phyloP scores from a whole-genome alignment of 441 rosid species.

The Adansonia grandidieri region DNA sequence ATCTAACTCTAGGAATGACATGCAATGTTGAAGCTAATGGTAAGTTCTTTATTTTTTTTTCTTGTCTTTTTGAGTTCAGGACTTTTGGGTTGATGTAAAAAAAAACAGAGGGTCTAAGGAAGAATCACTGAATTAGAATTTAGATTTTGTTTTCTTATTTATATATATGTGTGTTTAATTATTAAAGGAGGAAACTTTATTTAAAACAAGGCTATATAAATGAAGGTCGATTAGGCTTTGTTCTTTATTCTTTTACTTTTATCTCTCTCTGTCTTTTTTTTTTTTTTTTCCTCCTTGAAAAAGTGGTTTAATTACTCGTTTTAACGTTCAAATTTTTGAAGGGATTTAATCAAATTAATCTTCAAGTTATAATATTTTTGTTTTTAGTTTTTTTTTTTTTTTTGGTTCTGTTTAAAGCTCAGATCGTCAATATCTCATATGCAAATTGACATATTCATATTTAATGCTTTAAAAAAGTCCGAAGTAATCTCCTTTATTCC shows the following conservation, averaged over 20 bases:
- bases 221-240: too few species aligned
- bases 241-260: too few species aligned
- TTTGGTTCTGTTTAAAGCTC: conserved; percentile 27
- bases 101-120: not conserved
- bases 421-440: not conserved
- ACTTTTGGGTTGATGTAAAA: conserved; percentile 1
- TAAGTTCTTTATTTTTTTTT: conserved; percentile 7
- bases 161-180: not conserved
- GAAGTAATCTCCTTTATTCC: conserved; percentile 6
- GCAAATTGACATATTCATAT: conserved; percentile 38
- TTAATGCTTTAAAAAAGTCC: not conserved
- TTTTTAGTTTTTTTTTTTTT: not conserved
- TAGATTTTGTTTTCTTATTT: not conserved
- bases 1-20: conserved; percentile 66
- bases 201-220: too few species aligned
- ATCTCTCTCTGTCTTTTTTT: not conserved
- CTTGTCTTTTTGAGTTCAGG: not conserved
- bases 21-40: conserved; percentile 45
- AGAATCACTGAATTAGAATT: not conserved
- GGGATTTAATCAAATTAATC: not conserved
- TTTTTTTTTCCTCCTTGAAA: not conserved
- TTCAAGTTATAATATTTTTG: not conserved
- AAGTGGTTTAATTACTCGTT: not conserved
- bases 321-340: not conserved
- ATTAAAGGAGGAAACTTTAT: too few species aligned